A percentile compares a stretch with the other conserved stretches of the same genome.
phyloP scores from a whole-genome alignment of 2,329 filamentous ascomycete species.

The Purpureocillium lavendulum region DNA sequence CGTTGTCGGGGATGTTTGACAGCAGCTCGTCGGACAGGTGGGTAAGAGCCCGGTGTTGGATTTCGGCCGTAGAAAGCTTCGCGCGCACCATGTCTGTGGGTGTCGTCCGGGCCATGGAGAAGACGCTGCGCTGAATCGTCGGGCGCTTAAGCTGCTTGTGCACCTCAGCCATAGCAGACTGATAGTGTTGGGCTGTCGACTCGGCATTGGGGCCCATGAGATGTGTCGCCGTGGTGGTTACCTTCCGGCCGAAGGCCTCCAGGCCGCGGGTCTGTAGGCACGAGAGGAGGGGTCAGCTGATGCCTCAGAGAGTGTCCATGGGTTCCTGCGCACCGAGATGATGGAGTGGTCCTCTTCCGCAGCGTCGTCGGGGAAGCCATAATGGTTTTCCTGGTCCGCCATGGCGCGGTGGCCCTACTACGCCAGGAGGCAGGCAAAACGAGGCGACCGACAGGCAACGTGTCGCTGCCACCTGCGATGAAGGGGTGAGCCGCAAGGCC shows the following conservation, averaged over 20 bases:
- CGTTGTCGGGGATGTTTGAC: conserved; percentile 76
- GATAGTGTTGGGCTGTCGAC: conserved; percentile 60
- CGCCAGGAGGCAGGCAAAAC: conserved; percentile 1
- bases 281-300: conserved; percentile 2
- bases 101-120: conserved; percentile 81
- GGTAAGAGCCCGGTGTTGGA: conserved; percentile 84
- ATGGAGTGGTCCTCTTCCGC: conserved; percentile 41
- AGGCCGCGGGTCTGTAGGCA: conserved; percentile 66
- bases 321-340: conserved; percentile 23
- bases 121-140: conserved; percentile 77
- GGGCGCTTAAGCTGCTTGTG: conserved; percentile 83
- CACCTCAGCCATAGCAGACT: conserved; percentile 79
- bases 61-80: conserved; percentile 82
- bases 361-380: conserved; percentile 38
- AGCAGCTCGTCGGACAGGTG: conserved; percentile 88
- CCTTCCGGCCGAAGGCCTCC: conserved; percentile 89
- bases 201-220: conserved; percentile 62
- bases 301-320: background rate
- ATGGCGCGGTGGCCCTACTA: conserved; percentile 19
- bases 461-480: no score
- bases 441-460: background rate
- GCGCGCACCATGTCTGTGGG: conserved; percentile 92
- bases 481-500: no score
- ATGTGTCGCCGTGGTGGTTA: conserved; percentile 86
- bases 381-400: conserved; percentile 33